Evolutionary conservation across 192 early-diverging fungal genomes (phyloP).

Genomic region (Podila minutissima): DNA sequence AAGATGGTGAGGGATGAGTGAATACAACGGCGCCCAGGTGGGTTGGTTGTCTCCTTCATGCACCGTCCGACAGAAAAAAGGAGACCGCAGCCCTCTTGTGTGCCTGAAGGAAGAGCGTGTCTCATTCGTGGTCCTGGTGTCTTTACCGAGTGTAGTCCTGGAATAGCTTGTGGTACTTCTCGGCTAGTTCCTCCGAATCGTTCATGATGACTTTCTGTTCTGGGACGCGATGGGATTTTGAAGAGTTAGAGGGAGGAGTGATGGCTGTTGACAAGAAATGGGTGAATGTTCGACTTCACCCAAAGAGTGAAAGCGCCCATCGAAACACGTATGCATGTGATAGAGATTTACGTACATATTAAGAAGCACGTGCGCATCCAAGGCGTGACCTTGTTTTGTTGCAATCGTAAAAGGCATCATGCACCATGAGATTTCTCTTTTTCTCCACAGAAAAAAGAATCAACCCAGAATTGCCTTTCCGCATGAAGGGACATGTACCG

Average conservation of each 20-base stretch:
- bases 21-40: background rate
- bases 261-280: no score
- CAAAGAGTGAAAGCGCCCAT: no score
- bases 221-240: background rate
- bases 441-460: constrained; percentile 45
- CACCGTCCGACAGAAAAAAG: background rate
- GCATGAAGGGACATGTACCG: constrained; percentile 53
- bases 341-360: no score
- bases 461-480: constrained; percentile 47
- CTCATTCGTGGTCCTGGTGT: no score
- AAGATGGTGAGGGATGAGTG: background rate
- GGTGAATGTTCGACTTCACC: no score
- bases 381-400: no score
- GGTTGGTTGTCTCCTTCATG: background rate
- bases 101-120: no score
- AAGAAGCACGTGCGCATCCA: no score
- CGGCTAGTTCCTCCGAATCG: constrained; percentile 62
- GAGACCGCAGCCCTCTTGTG: no score
- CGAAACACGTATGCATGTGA: no score
- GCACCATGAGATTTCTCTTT: no score
- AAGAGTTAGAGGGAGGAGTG: background rate
- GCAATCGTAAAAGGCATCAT: no score
- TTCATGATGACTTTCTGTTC: constrained; percentile 22
- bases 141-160: constrained; percentile 63
- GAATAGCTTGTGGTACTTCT: constrained; percentile 65